phyloP scores from a whole-genome alignment of 2,329 filamentous ascomycete species.

The Fusarium heterosporum region DNA sequence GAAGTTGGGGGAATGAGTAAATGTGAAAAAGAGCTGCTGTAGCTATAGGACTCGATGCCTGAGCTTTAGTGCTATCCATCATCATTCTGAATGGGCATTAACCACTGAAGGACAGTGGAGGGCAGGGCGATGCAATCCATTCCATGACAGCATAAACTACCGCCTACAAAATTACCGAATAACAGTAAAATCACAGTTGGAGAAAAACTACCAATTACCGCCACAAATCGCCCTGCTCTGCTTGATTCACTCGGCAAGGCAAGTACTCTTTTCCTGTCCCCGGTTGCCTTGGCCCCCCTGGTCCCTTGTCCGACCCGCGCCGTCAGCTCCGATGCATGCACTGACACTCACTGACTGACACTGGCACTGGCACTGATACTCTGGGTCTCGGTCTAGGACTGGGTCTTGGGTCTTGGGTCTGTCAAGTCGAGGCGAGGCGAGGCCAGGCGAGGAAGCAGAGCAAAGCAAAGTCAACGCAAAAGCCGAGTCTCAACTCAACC shows the following conservation, averaged over 20 bases:
- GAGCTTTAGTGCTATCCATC: conserved; percentile 10
- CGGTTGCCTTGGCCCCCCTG: conserved; percentile 18
- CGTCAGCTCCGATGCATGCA: conserved; percentile 40
- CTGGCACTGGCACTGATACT: background rate
- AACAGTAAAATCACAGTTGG: conserved; percentile 1
- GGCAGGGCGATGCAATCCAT: background rate
- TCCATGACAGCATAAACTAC: conserved; percentile 5
- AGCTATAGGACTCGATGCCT: background rate
- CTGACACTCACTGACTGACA: conserved; percentile 29
- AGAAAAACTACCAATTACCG: background rate
- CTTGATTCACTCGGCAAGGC: background rate
- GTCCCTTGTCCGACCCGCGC: conserved; percentile 42
- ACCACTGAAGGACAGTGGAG: conserved; percentile 12
- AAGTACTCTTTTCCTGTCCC: conserved; percentile 15
- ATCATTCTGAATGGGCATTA: background rate
- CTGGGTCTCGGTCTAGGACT: conserved; percentile 1
- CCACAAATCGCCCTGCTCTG: background rate
- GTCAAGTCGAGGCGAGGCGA: conserved; percentile 15
- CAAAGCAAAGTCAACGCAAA: conserved; percentile 21
- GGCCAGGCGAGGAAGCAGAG: conserved; percentile 22
- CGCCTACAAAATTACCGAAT: conserved; percentile 13
- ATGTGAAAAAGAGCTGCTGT: too few relatives aligned
- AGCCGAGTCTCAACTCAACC: conserved; percentile 37
- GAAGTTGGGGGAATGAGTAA: too few relatives aligned
- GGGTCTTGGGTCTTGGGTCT: conserved; percentile 16